These are phyloP conservation scores for Diaporthe australafricana DNA, from an alignment of 2,329 filamentous ascomycete species.

Conservation along the genomic window DNA sequence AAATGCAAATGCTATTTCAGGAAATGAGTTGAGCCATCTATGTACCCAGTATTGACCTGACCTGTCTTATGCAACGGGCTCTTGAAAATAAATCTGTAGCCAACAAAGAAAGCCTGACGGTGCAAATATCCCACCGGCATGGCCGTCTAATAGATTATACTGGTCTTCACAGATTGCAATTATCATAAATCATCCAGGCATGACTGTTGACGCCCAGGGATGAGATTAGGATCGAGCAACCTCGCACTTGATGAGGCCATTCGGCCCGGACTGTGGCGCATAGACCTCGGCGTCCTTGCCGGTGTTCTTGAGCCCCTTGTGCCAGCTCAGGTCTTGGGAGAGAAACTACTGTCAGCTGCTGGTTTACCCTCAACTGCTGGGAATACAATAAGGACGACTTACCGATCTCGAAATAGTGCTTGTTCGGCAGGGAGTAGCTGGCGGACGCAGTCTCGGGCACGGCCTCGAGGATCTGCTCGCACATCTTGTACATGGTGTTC, in stretches of 20 bases:
- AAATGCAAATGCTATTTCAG: conserved; percentile 6
- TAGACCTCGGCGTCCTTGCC: conserved; percentile 96
- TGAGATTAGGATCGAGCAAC: conserved; percentile 72
- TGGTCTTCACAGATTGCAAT: neutral
- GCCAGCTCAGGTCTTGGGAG: conserved; percentile 87
- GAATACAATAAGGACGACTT: conserved; percentile 52
- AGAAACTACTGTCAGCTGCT: conserved; percentile 11
- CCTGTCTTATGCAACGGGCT: conserved; percentile 11
- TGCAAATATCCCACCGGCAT: neutral
- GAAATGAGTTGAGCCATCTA: neutral
- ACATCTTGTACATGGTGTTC: conserved; percentile 99
- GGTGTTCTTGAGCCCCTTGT: conserved; percentile 94
- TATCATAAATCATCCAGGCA: neutral
- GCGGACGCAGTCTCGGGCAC: conserved; percentile 79
- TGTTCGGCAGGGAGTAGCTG: conserved; percentile 91
- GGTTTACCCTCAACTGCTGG: neutral
- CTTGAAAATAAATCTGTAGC: neutral
- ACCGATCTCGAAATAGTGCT: conserved; percentile 98
- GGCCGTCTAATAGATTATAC: neutral
- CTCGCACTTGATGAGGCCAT: conserved; percentile 95
- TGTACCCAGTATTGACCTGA: conserved; percentile 7
- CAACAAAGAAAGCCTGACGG: neutral
- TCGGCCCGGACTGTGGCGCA: conserved; percentile 91
- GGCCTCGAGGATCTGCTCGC: conserved; percentile 82
- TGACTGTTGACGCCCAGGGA: too few relatives aligned